Evolutionary conservation across 257 asterid species (phyloP).

Genomic region (Verbena officinalis): DNA sequence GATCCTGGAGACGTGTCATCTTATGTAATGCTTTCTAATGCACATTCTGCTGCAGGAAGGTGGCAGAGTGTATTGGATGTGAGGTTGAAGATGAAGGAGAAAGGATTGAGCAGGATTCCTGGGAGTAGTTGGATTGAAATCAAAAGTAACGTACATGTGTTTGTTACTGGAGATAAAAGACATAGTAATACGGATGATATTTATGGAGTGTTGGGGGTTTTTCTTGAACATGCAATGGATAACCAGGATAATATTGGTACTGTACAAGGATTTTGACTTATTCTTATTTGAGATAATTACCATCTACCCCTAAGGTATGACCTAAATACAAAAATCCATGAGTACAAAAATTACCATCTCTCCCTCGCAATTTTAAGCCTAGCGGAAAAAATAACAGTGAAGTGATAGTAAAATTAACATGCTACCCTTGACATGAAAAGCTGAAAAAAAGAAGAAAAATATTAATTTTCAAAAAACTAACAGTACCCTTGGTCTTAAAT

Average conservation of each 20-base stretch:
- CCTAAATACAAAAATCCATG: too few species aligned
- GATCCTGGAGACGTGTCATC: conserved; percentile 85
- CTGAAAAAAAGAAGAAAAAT: too few species aligned
- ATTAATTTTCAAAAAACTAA: too few species aligned
- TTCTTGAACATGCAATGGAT: conserved; percentile 39
- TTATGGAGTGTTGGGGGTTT: conserved; percentile 37
- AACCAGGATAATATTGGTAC: conserved; percentile 26
- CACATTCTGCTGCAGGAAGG: conserved; percentile 77
- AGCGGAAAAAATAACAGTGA: too few species aligned
- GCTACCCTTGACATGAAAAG: too few species aligned
- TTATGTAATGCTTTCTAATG: conserved; percentile 86
- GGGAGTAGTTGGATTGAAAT: conserved; percentile 91
- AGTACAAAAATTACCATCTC: too few species aligned
- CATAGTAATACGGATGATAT: conserved; percentile 47
- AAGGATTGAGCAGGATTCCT: conserved; percentile 59
- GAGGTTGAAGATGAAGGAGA: conserved; percentile 65
- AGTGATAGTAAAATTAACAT: too few species aligned
- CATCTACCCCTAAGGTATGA: too few species aligned
- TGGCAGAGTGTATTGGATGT: conserved; percentile 54
- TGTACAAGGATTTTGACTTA: conserved; percentile 26
- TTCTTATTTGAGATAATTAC: too few species aligned
- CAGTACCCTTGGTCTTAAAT: too few species aligned
- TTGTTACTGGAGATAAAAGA: conserved; percentile 60
- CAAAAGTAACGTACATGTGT: conserved; percentile 58
- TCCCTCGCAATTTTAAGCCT: too few species aligned